These are phyloP conservation scores for Lindgomyces ingoldianus DNA, from an alignment of 495 filamentous ascomycete genomes.

Conservation along the genomic window DNA sequence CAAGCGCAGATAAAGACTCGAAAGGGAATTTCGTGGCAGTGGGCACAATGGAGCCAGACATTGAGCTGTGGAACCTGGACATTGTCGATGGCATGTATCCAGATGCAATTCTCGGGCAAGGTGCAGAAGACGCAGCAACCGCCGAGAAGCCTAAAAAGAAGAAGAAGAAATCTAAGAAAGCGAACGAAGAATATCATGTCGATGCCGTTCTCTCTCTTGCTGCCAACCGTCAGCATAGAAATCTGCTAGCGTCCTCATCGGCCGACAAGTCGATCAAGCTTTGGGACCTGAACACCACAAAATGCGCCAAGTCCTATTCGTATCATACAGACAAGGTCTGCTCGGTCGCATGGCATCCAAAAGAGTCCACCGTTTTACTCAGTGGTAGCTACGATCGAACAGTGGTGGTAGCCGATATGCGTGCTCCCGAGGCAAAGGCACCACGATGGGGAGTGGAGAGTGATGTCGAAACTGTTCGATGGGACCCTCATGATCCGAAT, in stretches of 20 bases:
- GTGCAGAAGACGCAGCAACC: conserved; percentile 54
- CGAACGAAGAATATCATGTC: conserved; percentile 89
- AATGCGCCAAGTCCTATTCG: conserved; percentile 90
- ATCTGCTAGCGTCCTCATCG: conserved; percentile 92
- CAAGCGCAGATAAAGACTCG: conserved; percentile 46
- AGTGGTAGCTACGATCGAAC: conserved; percentile 94
- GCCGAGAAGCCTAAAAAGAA: conserved; percentile 69
- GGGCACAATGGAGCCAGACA: conserved; percentile 96
- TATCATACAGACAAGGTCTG: conserved; percentile 95
- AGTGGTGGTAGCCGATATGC: conserved; percentile 88
- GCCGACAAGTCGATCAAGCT: conserved; percentile 96
- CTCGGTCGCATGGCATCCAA: conserved; percentile 87
- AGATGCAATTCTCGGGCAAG: conserved; percentile 92
- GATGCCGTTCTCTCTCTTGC: conserved; percentile 89
- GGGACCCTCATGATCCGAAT: conserved; percentile 90
- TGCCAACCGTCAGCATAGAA: conserved; percentile 87
- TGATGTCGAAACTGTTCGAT: conserved; percentile 88
- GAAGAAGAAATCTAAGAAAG: conserved; percentile 79
- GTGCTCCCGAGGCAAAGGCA: conserved; percentile 74
- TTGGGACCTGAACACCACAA: conserved; percentile 90
- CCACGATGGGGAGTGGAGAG: conserved; percentile 89
- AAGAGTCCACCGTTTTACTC: conserved; percentile 81
- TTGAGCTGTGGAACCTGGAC: conserved; percentile 98
- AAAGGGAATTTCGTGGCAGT: conserved; percentile 86
- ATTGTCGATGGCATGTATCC: conserved; percentile 96